These are phyloP conservation scores for Leonotis leonurus DNA, from an alignment of 257 asterid species.

Conservation along the genomic window DNA sequence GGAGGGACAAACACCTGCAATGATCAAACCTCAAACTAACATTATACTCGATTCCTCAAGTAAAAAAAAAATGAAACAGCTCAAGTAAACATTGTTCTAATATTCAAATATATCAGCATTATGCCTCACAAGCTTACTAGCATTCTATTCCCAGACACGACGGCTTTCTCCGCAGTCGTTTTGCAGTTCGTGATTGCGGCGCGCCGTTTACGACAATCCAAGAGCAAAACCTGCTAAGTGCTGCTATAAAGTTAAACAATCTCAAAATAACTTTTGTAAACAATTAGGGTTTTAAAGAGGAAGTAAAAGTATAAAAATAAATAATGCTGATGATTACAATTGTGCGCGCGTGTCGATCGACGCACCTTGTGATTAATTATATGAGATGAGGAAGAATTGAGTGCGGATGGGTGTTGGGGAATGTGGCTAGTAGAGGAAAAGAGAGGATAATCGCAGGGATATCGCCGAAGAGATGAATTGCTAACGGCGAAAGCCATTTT, in stretches of 20 bases:
- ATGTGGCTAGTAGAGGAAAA: slow-evolving; percentile 15
- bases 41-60: background rate
- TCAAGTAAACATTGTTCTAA: too few species aligned
- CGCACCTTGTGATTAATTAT: slow-evolving; percentile 25
- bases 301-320: background rate
- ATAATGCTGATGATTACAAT: background rate
- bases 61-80: too few species aligned
- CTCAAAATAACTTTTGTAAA: background rate
- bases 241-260: background rate
- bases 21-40: slow-evolving; percentile 2
- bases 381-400: slow-evolving; percentile 23
- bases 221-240: slow-evolving; percentile 25
- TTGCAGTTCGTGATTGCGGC: slow-evolving; percentile 34
- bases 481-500: slow-evolving; percentile 30
- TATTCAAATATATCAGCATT: background rate
- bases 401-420: slow-evolving; percentile 37
- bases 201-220: slow-evolving; percentile 28
- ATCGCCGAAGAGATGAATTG: slow-evolving; percentile 17
- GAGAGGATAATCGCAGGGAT: slow-evolving; percentile 22
- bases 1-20: slow-evolving; percentile 90
- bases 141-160: slow-evolving; percentile 63
- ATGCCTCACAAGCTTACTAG: slow-evolving; percentile 47
- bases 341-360: background rate
- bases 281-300: background rate
- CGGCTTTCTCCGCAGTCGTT: slow-evolving; percentile 38